A percentile compares a stretch with the other conserved stretches of the same genome.
Evolutionary conservation across 441 rosid species (phyloP).

Genomic region (Eutrema salsugineum): DNA sequence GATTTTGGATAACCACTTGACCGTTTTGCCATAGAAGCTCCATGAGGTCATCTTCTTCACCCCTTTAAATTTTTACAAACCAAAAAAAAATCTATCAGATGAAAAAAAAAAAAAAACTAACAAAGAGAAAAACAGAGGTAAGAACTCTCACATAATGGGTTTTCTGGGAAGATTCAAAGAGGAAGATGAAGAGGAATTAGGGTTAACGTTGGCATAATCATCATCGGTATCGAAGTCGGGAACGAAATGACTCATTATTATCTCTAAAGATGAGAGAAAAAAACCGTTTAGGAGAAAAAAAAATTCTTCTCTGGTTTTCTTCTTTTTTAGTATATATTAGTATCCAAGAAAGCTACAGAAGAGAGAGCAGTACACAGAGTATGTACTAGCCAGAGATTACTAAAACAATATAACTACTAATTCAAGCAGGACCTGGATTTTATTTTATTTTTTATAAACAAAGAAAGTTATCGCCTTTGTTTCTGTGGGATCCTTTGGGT

Average conservation of each 20-base stretch:
- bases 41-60: slow-evolving; percentile 61
- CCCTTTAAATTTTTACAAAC: too few relatives aligned
- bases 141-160: slow-evolving; percentile 39
- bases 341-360: too few relatives aligned
- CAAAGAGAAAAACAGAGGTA: background rate
- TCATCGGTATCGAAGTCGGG: slow-evolving; percentile 72
- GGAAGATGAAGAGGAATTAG: slow-evolving; percentile 37
- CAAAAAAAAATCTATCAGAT: slow-evolving; percentile 7
- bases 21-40: slow-evolving; percentile 95
- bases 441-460: too few relatives aligned
- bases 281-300: too few relatives aligned
- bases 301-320: too few relatives aligned
- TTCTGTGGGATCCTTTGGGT: slow-evolving; percentile 4
- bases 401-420: too few relatives aligned
- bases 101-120: background rate
- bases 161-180: slow-evolving; percentile 37
- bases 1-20: slow-evolving; percentile 67
- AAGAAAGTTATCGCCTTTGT: background rate
- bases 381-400: too few relatives aligned
- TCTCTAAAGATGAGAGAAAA: background rate
- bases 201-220: slow-evolving; percentile 32
- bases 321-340: too few relatives aligned
- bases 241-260: slow-evolving; percentile 68
- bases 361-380: too few relatives aligned
- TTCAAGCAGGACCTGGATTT: too few relatives aligned